Conservation (phyloP, 139 green algal genomes). For the Nannochloris sp. region DNA sequence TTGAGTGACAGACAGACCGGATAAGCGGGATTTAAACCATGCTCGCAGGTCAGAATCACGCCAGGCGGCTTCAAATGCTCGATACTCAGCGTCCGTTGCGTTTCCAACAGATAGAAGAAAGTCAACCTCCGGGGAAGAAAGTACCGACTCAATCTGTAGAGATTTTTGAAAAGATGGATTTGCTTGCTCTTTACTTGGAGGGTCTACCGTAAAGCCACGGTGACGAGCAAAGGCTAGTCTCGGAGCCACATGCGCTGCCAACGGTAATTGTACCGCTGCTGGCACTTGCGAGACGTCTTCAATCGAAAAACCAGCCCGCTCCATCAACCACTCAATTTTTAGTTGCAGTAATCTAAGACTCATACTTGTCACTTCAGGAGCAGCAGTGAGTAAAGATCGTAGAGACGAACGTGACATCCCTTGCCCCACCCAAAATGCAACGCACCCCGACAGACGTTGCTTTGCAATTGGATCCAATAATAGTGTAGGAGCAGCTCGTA, state of each 20-base stretch:
- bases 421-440: constrained; percentile 24
- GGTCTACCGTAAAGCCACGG: background rate
- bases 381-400: background rate
- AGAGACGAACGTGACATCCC: background rate
- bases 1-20: background rate
- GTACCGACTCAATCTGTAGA: background rate
- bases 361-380: background rate
- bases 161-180: background rate
- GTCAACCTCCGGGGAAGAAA: background rate
- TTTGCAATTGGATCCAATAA: background rate
- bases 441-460: background rate
- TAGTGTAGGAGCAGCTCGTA: background rate
- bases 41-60: background rate
- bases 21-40: background rate
- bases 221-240: constrained; percentile 2
- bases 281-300: constrained; percentile 6
- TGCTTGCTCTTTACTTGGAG: background rate
- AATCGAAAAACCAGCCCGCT: constrained; percentile 2
- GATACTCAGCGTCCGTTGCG: background rate
- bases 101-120: background rate
- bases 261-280: background rate
- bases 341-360: background rate
- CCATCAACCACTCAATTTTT: constrained; percentile 24
- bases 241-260: background rate
- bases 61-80: background rate